Conservation (phyloP, 176 grass and related monocot genomes). For the Oryza glaberrima region DNA sequence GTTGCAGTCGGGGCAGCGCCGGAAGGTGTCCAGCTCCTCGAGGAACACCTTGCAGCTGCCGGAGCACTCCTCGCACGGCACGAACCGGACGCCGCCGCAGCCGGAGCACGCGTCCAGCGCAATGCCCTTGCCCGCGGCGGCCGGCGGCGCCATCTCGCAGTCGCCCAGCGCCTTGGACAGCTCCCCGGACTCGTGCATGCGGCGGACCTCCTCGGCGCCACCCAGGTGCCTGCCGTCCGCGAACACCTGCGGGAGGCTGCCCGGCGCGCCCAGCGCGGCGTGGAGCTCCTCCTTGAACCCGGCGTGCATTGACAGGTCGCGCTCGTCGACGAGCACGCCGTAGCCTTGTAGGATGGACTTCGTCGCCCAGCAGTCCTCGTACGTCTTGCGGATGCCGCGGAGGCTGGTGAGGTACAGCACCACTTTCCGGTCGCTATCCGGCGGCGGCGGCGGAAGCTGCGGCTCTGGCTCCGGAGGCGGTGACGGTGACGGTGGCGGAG, state of each 20-base stretch:
- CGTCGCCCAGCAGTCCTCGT: constrained; percentile 82
- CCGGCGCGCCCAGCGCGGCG: constrained; percentile 44
- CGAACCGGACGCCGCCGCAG: constrained; percentile 87
- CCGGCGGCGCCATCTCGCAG: constrained; percentile 56
- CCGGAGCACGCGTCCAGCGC: constrained; percentile 53
- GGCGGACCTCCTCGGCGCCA: constrained; percentile 65
- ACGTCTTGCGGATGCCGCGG: constrained; percentile 83
- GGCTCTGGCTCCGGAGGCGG: constrained; percentile 20
- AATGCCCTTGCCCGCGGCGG: constrained; percentile 33
- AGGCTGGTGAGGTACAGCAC: constrained; percentile 89
- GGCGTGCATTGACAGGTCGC: constrained; percentile 86
- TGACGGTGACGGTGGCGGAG: background rate
- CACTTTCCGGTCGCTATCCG: constrained; percentile 54
- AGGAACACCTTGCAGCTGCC: constrained; percentile 99
- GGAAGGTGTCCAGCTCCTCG: constrained; percentile 60
- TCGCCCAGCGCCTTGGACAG: constrained; percentile 48
- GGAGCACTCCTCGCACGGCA: constrained; percentile 90
- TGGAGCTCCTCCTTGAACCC: constrained; percentile 89
- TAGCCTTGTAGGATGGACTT: constrained; percentile 69
- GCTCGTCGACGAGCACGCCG: constrained; percentile 79
- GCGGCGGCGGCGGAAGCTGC: background rate
- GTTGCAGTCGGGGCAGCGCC: constrained; percentile 86
- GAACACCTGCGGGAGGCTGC: constrained; percentile 72
- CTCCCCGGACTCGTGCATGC: constrained; percentile 80
- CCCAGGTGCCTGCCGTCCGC: constrained; percentile 69